phyloP scores from a whole-genome alignment of 2,329 filamentous ascomycete genomes.

The Aspergillus vadensis region DNA sequence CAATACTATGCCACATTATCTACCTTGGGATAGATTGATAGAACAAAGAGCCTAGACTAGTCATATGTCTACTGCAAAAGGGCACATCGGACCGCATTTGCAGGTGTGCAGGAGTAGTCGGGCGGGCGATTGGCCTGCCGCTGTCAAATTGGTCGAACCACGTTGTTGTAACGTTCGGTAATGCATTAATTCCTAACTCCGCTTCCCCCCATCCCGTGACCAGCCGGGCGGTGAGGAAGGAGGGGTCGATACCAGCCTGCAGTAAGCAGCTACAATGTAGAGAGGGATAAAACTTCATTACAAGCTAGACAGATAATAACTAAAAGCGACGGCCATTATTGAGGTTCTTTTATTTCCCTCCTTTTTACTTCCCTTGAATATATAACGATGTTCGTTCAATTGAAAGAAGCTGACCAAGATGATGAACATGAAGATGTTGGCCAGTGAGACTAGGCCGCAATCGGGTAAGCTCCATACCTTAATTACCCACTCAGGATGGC shows the following conservation, averaged over 20 bases:
- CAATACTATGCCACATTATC: too few species aligned
- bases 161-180: constrained; percentile 1
- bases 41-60: background rate
- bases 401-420: too few species aligned
- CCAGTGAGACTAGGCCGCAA: background rate
- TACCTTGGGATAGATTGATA: background rate
- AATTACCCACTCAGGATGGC: background rate
- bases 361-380: too few species aligned
- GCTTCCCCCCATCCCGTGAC: background rate
- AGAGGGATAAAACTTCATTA: too few species aligned
- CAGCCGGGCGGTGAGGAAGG: constrained; percentile 3
- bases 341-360: too few species aligned
- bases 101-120: background rate
- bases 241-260: constrained; percentile 1
- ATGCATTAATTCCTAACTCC: constrained; percentile 8
- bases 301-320: too few species aligned
- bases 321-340: too few species aligned
- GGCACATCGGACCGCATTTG: background rate
- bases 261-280: background rate
- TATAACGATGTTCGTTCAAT: too few species aligned
- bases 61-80: background rate
- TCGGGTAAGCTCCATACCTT: background rate
- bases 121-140: background rate
- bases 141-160: background rate
- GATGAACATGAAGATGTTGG: background rate